Base-by-base conservation (phyloP, 371 early-diverging fungal species). In the Mortierella polycephala region DNA sequence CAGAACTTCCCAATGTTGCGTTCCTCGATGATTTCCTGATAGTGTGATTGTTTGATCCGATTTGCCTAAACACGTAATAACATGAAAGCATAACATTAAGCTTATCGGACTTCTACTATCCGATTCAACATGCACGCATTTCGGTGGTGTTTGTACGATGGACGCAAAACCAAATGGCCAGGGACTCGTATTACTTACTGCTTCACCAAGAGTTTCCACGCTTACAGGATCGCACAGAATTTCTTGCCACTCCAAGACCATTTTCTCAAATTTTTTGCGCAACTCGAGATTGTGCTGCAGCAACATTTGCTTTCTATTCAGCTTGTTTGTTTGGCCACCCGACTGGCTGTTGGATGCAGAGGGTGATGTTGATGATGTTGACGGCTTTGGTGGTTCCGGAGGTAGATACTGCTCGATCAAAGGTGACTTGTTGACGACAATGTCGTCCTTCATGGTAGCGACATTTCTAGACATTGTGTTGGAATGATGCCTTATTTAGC, bases 11-110 rank as follows among this genome's bases (percentile, higher is more conserved):
- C 88, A 7, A 90, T 86, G 13, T 81, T 82, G 21, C 93, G 83
- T 74, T 93, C 93, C 58, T 87, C 87, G 53, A 93, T 74, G 23
- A 91, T 82, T 21, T 90, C 91, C 4, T 76, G 77, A 68, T 89
- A 93, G 4, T 89, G 85, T 30, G 80, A 73, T 66, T 60, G 60
- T n/a, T 79, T 79, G 67, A 79, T 68, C 1, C 80, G 65, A 52
- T 79, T 79, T 16, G 80, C 73, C 80, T 79, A 55, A 23, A 51
- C 2, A 45, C 16, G 39, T 7, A 30, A 37, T 10, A 10, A 49
- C 18, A 47, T 16, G 23, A 23, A 21, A 44, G 18, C 41, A 13
- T 2, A 7, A 45, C n/a, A 58, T 42, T 57, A 39, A 16, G 14
- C 13, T 39, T 39, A 5, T 23, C 12, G 40, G 1, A 7, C 9